Conservation (phyloP, 2,329 filamentous ascomycete species). For the Microcyclosporella mali region DNA sequence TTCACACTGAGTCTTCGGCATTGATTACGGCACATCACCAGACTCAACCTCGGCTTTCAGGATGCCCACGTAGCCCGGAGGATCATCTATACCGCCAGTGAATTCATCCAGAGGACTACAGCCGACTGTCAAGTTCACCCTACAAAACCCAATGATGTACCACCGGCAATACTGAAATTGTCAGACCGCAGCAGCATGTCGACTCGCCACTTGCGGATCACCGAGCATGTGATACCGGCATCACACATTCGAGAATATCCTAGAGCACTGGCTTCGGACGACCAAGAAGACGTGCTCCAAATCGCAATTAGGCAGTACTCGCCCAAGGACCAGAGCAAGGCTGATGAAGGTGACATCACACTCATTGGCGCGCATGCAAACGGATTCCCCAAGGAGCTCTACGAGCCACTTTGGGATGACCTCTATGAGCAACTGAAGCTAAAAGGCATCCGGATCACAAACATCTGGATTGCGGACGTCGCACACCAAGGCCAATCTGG, state of each 20-base stretch:
- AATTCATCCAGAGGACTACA: too few relatives aligned
- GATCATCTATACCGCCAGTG: too few relatives aligned
- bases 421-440: slow-evolving; percentile 54
- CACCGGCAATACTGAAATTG: too few relatives aligned
- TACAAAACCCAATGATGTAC: too few relatives aligned
- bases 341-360: slow-evolving; percentile 70
- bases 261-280: slow-evolving; percentile 57
- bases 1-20: too few relatives aligned
- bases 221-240: slow-evolving; percentile 66
- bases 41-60: too few relatives aligned
- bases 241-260: slow-evolving; percentile 80
- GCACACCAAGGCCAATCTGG: slow-evolving; percentile 77
- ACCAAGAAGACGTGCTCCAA: slow-evolving; percentile 67
- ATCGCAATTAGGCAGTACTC: slow-evolving; percentile 84
- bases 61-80: too few relatives aligned
- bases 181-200: slow-evolving; percentile 9
- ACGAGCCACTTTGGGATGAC: slow-evolving; percentile 88
- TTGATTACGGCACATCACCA: too few relatives aligned
- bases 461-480: slow-evolving; percentile 88
- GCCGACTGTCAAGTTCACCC: too few relatives aligned
- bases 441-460: slow-evolving; percentile 59
- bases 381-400: slow-evolving; percentile 90
- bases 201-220: slow-evolving; percentile 53
- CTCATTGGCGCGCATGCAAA: slow-evolving; percentile 86
- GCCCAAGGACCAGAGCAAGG: slow-evolving; percentile 61